These are phyloP conservation scores for Daldinia caldariorum DNA, from an alignment of 495 filamentous ascomycete species.

Conservation along the genomic window DNA sequence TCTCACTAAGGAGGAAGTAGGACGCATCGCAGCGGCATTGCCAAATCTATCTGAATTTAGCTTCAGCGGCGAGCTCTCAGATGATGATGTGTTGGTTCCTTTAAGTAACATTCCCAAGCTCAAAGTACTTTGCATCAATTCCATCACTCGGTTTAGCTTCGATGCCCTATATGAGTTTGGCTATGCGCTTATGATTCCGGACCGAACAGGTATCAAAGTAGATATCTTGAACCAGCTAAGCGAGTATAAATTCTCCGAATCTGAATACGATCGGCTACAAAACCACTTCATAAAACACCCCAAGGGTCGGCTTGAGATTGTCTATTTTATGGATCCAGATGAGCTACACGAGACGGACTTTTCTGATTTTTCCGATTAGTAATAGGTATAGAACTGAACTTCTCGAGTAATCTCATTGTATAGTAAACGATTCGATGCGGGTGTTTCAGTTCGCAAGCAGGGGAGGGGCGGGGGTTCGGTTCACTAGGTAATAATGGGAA, in stretches of 20 bases:
- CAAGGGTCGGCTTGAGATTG: constrained; percentile 45
- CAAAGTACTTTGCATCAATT: constrained; percentile 57
- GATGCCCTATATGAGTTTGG: constrained; percentile 60
- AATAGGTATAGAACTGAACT: background rate
- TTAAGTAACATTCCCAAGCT: constrained; percentile 53
- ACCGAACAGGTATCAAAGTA: constrained; percentile 45
- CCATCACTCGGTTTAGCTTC: constrained; percentile 58
- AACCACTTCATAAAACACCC: constrained; percentile 31
- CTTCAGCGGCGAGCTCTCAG: constrained; percentile 60
- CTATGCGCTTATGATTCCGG: constrained; percentile 50
- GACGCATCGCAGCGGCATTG: constrained; percentile 46
- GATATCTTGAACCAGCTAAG: constrained; percentile 42
- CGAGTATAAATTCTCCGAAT: constrained; percentile 33
- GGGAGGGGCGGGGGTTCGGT: no score
- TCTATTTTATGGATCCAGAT: constrained; percentile 46
- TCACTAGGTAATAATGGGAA: no score
- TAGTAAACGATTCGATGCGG: background rate
- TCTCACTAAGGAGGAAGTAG: constrained; percentile 31
- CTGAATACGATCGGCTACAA: constrained; percentile 35
- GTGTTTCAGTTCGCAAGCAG: background rate
- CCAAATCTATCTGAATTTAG: constrained; percentile 64
- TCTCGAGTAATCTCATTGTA: background rate
- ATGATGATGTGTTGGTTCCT: constrained; percentile 62
- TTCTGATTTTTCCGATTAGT: constrained; percentile 41
- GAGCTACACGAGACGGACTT: constrained; percentile 50